phyloP scores from a whole-genome alignment of 2,329 filamentous ascomycete genomes.

The Sclerotiophoma versabilis region DNA sequence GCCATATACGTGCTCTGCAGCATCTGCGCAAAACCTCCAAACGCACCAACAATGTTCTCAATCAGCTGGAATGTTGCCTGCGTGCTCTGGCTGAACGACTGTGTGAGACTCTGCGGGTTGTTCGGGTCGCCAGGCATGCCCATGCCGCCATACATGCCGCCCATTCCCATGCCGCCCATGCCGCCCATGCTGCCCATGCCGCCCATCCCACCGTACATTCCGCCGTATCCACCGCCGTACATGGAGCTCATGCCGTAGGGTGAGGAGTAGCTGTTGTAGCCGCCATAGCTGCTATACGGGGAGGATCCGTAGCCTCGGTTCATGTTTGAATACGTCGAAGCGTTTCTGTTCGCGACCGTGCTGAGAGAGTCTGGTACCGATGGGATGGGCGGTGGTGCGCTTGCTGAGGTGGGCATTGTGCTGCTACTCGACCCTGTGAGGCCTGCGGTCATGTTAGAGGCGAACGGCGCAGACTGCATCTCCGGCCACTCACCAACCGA shows the following conservation, averaged over 20 bases:
- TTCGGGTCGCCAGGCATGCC: constrained; percentile 68
- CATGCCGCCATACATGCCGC: constrained; percentile 49
- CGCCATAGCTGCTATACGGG: constrained; percentile 53
- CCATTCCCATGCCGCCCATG: constrained; percentile 32
- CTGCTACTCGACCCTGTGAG: constrained; percentile 46
- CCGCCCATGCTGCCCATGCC: constrained; percentile 44
- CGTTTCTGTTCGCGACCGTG: constrained; percentile 84
- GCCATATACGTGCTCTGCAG: constrained; percentile 99
- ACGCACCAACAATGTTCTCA: constrained; percentile 93
- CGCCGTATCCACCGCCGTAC: constrained; percentile 52
- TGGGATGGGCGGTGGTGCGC: constrained; percentile 73
- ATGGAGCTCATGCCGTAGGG: constrained; percentile 25
- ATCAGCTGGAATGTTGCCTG: constrained; percentile 98
- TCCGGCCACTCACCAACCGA: constrained; percentile 45
- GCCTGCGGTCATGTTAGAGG: constrained; percentile 39
- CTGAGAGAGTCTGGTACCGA: constrained; percentile 80
- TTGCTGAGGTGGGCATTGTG: constrained; percentile 51
- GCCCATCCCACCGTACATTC: constrained; percentile 46
- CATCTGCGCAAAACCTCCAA: constrained; percentile 98
- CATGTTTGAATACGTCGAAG: constrained; percentile 77
- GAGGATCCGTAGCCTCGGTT: constrained; percentile 60
- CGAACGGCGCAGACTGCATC: constrained; percentile 20
- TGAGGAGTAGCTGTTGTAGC: constrained; percentile 61
- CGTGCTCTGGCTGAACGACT: constrained; percentile 92
- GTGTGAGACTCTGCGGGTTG: constrained; percentile 92